Conservation (phyloP, 805 yeast genomes). For the Torulaspora franciscae region DNA sequence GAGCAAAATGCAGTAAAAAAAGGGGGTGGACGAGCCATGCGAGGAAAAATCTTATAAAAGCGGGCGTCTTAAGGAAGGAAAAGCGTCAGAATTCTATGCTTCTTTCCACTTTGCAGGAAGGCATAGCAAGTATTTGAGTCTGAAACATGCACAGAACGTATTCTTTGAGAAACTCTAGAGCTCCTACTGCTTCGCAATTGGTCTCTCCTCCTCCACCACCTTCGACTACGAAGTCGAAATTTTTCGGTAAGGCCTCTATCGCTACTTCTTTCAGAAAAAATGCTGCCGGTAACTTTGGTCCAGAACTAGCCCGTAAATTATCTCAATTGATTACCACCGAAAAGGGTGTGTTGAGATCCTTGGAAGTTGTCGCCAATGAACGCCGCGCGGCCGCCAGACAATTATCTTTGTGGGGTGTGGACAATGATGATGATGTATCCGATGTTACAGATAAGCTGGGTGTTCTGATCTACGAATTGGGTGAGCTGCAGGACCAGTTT, state of each 20-base stretch:
- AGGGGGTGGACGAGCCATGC: conserved; percentile 2
- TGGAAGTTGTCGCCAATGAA: conserved; percentile 90
- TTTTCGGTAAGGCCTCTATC: conserved; percentile 70
- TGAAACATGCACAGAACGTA: conserved; percentile 73
- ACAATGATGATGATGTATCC: conserved; percentile 93
- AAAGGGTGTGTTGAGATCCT: conserved; percentile 89
- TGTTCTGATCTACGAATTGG: conserved; percentile 89
- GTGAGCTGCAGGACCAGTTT: conserved; percentile 97
- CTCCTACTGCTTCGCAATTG: conserved; percentile 77
- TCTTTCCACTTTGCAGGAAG: background rate
- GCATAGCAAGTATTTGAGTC: background rate
- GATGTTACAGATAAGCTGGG: conserved; percentile 97
- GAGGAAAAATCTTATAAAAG: conserved; percentile 3
- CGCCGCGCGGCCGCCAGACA: conserved; percentile 96
- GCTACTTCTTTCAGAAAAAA: conserved; percentile 68
- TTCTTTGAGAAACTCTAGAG: conserved; percentile 70
- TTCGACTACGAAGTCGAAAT: conserved; percentile 64
- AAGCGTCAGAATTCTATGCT: background rate
- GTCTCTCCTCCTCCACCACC: conserved; percentile 80
- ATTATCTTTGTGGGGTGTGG: conserved; percentile 96
- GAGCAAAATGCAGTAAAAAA: conserved; percentile 8
- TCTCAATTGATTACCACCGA: conserved; percentile 92
- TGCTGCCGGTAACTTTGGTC: conserved; percentile 90
- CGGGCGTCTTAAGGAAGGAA: background rate
- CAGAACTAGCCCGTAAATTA: conserved; percentile 88